Evolutionary conservation across 148 eudicot genomes (phyloP).

Genomic region (Cornus kousa): DNA sequence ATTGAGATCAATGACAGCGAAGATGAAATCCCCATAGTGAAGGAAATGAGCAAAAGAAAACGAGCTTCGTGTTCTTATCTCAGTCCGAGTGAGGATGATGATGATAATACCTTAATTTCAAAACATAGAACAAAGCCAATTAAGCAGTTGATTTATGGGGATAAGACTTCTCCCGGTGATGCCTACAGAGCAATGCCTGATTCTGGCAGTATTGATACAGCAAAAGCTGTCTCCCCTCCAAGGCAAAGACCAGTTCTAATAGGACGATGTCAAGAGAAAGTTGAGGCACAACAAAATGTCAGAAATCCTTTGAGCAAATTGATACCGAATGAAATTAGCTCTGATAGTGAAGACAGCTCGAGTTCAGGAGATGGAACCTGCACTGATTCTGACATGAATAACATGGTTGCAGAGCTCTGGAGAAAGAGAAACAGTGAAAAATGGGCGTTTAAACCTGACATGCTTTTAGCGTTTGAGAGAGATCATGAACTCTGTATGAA

Average conservation of each 20-base stretch:
- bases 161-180: not conserved
- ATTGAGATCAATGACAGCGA: constrained; percentile 17
- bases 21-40: constrained; percentile 1
- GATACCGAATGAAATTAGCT: not conserved
- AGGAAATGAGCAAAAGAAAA: constrained; percentile 9
- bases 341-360: not conserved
- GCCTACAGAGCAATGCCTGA: not conserved
- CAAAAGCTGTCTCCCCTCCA: not conserved
- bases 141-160: not conserved
- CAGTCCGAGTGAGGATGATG: not conserved
- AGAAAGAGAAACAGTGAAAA: not conserved
- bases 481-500: constrained; percentile 47
- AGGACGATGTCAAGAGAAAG: not conserved
- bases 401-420: not conserved
- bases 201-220: not conserved
- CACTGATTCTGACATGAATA: not conserved
- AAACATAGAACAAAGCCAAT: not conserved
- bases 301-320: not conserved
- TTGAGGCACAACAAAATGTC: not conserved
- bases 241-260: too few species aligned
- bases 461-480: constrained; percentile 26
- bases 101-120: not conserved
- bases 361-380: not conserved
- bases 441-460: constrained; percentile 33
- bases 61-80: not conserved